phyloP scores from a whole-genome alignment of 2,329 filamentous ascomycete genomes.

The Fusarium liriodendri region DNA sequence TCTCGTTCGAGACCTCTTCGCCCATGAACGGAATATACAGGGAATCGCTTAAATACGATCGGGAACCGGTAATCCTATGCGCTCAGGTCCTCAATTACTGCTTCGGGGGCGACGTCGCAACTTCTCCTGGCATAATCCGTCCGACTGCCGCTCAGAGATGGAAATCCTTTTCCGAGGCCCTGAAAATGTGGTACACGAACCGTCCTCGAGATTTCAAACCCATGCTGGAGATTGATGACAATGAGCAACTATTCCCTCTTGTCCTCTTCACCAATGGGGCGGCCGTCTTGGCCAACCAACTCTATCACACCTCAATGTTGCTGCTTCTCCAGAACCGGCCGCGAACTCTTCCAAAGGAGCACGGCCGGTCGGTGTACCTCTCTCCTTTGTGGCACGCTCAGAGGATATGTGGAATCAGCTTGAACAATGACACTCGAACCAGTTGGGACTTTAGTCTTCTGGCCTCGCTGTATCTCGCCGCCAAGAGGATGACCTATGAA shows the following conservation, averaged over 20 bases:
- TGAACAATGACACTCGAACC: slow-evolving; percentile 57
- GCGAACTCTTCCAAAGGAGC: slow-evolving; percentile 51
- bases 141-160: slow-evolving; percentile 43
- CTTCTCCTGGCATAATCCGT: slow-evolving; percentile 17
- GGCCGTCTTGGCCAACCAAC: slow-evolving; percentile 62
- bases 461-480: slow-evolving; percentile 57
- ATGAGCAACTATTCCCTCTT: slow-evolving; percentile 47
- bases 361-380: slow-evolving; percentile 46
- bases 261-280: slow-evolving; percentile 54
- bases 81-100: slow-evolving; percentile 50
- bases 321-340: slow-evolving; percentile 64
- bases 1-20: slow-evolving; percentile 31
- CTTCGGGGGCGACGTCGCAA: slow-evolving; percentile 26
- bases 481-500: slow-evolving; percentile 60
- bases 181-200: slow-evolving; percentile 48
- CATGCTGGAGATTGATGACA: slow-evolving; percentile 48
- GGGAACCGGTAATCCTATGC: slow-evolving; percentile 48
- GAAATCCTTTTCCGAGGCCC: slow-evolving; percentile 46
- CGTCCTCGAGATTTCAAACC: slow-evolving; percentile 49
- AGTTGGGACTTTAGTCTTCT: slow-evolving; percentile 62
- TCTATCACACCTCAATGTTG: slow-evolving; percentile 67
- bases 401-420: slow-evolving; percentile 60
- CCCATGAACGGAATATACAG: slow-evolving; percentile 29
- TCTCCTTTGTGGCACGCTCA: slow-evolving; percentile 62
- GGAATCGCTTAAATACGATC: slow-evolving; percentile 36